Percentiles rank a stretch among this genome's conserved stretches.
phyloP scores from a whole-genome alignment of 169 alveolate species.

The Plasmodium malariae region DNA sequence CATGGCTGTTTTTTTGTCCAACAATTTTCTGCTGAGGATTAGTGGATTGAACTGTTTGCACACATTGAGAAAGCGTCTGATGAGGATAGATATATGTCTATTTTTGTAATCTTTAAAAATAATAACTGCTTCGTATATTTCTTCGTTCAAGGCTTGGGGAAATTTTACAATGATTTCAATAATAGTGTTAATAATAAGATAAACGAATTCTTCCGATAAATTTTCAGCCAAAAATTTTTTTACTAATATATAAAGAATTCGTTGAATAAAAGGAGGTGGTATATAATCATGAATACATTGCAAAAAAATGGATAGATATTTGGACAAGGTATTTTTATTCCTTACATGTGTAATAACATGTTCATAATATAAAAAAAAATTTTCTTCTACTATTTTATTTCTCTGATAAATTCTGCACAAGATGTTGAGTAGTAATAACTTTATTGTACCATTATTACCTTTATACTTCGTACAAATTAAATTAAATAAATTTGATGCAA shows the following conservation, averaged over 20 bases:
- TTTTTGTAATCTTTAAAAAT: constrained; percentile 60
- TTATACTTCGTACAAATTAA: constrained; percentile 31
- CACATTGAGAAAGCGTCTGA: constrained; percentile 33
- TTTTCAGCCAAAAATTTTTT: constrained; percentile 18
- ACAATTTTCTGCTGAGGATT: constrained; percentile 12
- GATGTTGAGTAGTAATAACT: constrained; percentile 30
- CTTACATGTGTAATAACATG: not conserved
- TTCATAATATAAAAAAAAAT: constrained; percentile 45
- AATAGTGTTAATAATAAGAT: constrained; percentile 38
- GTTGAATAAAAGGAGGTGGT: constrained; percentile 6
- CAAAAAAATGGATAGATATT: constrained; percentile 25
- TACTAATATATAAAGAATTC: constrained; percentile 15
- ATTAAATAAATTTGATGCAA: constrained; percentile 32
- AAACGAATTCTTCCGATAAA: constrained; percentile 50
- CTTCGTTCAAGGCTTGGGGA: constrained; percentile 27
- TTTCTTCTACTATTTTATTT: constrained; percentile 50
- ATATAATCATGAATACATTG: constrained; percentile 49
- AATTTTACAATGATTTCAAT: constrained; percentile 25
- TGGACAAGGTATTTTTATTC: constrained; percentile 22
- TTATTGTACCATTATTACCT: constrained; percentile 12
- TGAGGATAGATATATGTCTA: constrained; percentile 17
- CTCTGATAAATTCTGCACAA: constrained; percentile 41
- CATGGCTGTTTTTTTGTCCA: constrained; percentile 59
- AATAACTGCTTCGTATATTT: constrained; percentile 32
- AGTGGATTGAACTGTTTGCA: constrained; percentile 33